Evolutionary conservation across 805 yeast genomes (phyloP), one percentile per base, ranked within the genome.

Genomic region (Zygoascus ofunaensis): DNA sequence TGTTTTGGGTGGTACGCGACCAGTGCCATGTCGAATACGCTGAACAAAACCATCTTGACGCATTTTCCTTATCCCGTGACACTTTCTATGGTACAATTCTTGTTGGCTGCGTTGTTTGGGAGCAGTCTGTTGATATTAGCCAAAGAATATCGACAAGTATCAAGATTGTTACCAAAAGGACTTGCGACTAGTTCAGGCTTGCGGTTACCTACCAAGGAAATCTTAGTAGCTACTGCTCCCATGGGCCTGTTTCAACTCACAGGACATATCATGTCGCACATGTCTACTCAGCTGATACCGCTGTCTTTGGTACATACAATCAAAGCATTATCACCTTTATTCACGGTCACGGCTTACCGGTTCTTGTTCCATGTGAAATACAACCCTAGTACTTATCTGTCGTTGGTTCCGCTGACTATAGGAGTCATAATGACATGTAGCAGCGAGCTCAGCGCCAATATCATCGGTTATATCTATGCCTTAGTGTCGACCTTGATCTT

Each of bases 261-360:
- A 18, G 98, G 97, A 18, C 97, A 90, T 62, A 78, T 89, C 49
- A 77, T 94, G 12, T 77, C 94, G 5, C 96, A 89, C 60, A 83
- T 84, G 58, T 90, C 97, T n/a, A 87, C 96, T 2, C 75, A 89
- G 2, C 63, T 84, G 49, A 85, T 92, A 42, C 96, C 96, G 0
- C 96, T 92, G n/a, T 84, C 96, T 4, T 66, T 89, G 51, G 97
- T 92, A 18, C 97, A 90, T 62, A 87, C 97, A 5, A 80, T 90
- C 54, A 92, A 92, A 66, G 92, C 96, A 1, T 68, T 90, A 33
- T 81, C 94, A 26, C 98, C 98, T 2, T 69, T 90, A 21, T 76
- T 86, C 40, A 90, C 97, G 0, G 97, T 92, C 10, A 62, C 77
- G 24, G 84, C 85, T 36, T 87, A 87, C 64, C 71, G 83, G 51